These are phyloP conservation scores for Parietaria judaica DNA, from an alignment of 306 rosid species.

Conservation along the genomic window DNA sequence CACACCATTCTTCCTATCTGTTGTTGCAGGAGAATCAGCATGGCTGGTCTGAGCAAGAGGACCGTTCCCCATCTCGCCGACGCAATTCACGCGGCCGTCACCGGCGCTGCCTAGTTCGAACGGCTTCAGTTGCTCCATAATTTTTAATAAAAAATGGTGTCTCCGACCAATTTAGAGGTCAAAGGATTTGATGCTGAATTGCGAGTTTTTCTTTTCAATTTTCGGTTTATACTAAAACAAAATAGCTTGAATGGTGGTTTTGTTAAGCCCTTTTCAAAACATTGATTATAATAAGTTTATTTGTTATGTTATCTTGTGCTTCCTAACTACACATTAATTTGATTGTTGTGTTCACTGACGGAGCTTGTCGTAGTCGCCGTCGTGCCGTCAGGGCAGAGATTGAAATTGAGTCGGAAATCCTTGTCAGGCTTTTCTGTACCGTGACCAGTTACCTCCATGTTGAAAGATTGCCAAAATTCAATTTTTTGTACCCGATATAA, in stretches of 20 bases:
- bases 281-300: no score
- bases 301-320: no score
- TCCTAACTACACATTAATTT: no score
- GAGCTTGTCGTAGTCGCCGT: no score
- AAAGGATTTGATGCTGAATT: slow-evolving; percentile 2
- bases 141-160: slow-evolving; percentile 33
- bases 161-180: slow-evolving; percentile 12
- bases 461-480: no score
- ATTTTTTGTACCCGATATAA: no score
- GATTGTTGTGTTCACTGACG: no score
- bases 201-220: not conserved
- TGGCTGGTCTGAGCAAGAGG: slow-evolving; percentile 94
- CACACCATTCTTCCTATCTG: not conserved
- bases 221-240: not conserved
- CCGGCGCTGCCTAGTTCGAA: slow-evolving; percentile 26
- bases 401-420: no score
- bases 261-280: no score
- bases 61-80: slow-evolving; percentile 89
- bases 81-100: slow-evolving; percentile 84
- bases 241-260: not conserved
- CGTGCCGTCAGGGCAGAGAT: no score
- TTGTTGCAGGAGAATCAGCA: slow-evolving; percentile 84
- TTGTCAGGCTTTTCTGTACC: no score
- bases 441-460: no score
- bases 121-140: not conserved